These are phyloP conservation scores for Trichoderma brevicompactum DNA, from an alignment of 2,329 filamentous ascomycete genomes.

Conservation along the genomic window DNA sequence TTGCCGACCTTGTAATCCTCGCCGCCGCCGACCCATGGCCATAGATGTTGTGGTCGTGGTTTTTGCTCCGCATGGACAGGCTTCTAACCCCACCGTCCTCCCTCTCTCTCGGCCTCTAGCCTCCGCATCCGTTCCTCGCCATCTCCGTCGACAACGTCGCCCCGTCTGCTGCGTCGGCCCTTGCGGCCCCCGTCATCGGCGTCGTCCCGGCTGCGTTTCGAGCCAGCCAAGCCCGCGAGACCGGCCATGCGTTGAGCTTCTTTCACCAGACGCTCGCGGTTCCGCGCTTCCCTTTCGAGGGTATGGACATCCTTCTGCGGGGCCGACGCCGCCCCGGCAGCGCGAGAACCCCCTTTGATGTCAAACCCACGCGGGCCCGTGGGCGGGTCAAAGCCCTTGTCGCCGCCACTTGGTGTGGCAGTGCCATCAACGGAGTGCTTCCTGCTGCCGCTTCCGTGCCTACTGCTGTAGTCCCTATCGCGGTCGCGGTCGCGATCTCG, in stretches of 20 bases:
- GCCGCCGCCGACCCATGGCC: no score
- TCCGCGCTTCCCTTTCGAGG: conserved; percentile 68
- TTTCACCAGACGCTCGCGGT: conserved; percentile 68
- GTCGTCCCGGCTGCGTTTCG: conserved; percentile 57
- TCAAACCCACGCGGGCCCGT: conserved; percentile 48
- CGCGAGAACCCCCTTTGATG: conserved; percentile 39
- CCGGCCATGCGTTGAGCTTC: conserved; percentile 69
- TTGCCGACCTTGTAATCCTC: neutral
- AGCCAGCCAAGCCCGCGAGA: conserved; percentile 50
- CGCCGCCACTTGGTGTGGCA: conserved; percentile 39
- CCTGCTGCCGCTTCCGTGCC: conserved; percentile 43
- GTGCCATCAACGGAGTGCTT: conserved; percentile 37
- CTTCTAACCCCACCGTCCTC: conserved; percentile 52
- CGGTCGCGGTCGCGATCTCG: conserved; percentile 44
- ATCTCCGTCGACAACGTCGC: conserved; percentile 52
- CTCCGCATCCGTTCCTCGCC: conserved; percentile 58
- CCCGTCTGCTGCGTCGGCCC: conserved; percentile 49
- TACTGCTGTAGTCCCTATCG: conserved; percentile 41
- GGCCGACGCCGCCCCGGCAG: conserved; percentile 26
- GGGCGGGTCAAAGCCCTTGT: conserved; percentile 49
- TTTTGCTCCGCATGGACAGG: neutral
- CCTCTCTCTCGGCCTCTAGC: conserved; percentile 64
- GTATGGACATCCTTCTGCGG: conserved; percentile 64
- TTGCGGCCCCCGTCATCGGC: conserved; percentile 48
- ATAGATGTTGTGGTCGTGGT: neutral